Base-by-base conservation (phyloP, 2,329 filamentous ascomycete species). In the Metarhizium anisopliae region DNA sequence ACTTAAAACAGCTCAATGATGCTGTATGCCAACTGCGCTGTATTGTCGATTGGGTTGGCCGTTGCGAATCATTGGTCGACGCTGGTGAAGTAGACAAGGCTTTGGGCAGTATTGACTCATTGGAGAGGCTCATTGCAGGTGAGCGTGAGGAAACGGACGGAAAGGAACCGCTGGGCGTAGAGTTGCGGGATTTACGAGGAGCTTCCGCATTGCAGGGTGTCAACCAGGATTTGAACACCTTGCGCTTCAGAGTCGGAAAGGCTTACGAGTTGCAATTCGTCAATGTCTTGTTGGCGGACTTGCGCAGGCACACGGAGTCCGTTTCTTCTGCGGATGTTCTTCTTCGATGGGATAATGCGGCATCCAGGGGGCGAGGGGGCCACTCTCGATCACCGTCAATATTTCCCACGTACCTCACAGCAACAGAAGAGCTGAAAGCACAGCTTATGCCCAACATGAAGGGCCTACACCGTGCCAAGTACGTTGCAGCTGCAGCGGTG, bases 211-310 rank as follows among this genome's bases (percentile, higher is more conserved):
- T 97, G 16, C 86, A 92, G 65, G 87, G 90, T 0, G 84, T 96
- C 14, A 85, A 85, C 55, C 80, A 85, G 47, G 92, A 95, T 59
- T 78, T 99, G 45, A 79, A 83, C 50, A 82, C 85, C 38, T 74
- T 99, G 51, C 85, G 90, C 56, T 82, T 84, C 60, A 85, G 90
- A 2, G 90, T 96, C 56, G 94, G 94, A 25, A 91, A 87, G 69
- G 89, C 86, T 0, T 97, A 92, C 66, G 92, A 97, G 68, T 75
- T 80, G 2, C 85, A 86, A 49, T 95, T 97, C 64, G 77, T 94
- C 35, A 82, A 85, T 57, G 82, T 89, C 32, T 77, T 99, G 18
- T 77, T 97, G 35, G 80, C 78, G 3, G 94, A 99, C 69, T 72
- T 97, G 45, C 83, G 89, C 53, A 78, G 81, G n/a, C 94, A 99